Evolutionary conservation across 1,284 basidiomycete species (phyloP), one percentile per base, ranked within the genome.

Genomic region (Hymenochaete sp.): DNA sequence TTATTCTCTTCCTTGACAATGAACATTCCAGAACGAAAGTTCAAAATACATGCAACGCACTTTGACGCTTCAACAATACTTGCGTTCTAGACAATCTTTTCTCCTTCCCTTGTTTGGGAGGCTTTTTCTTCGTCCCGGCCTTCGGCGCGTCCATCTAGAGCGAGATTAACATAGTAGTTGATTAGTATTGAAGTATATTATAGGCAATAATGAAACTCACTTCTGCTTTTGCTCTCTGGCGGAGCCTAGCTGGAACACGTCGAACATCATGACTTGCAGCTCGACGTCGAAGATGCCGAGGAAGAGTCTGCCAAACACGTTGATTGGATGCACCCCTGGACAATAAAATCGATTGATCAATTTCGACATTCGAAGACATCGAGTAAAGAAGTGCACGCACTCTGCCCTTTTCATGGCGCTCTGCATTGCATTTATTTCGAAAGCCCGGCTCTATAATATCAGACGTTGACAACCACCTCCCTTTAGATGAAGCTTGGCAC

Each of bases 241-340:
- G 72, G 22, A 96, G 66, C 21, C 84, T 72, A 21, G 77, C 62
- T 0, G 93, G 93, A n/a, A 97, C 88, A 11, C 91, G 77, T 4
- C 89, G 77, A 14, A 90, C 81, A 62, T 96, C 85, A 61, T 96
- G 93, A 55, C 89, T 93, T 1, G 93, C 93, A 8, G 93, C 92
- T 56, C 93, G 73, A 25, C 93, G 75, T 19, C 93, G 75, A 10
- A 97, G 70, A 59, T 93, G 88, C 18, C 93, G 73, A 8, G 93
- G 93, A 7, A 96, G 71, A 11, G 84, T 79, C 62, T 97, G 93
- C 78, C 93, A 97, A 1, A 82, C 88, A 46, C 93, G 72, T 49
- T 86, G 79, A 0, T 81, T 86, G 19, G 80, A 76, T 50, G 73
- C 76, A 3, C 58, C 48, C 36, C 65, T 66, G 41, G 21, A 14